phyloP scores from a whole-genome alignment of 306 rosid species.

The Biancaea sappan region DNA sequence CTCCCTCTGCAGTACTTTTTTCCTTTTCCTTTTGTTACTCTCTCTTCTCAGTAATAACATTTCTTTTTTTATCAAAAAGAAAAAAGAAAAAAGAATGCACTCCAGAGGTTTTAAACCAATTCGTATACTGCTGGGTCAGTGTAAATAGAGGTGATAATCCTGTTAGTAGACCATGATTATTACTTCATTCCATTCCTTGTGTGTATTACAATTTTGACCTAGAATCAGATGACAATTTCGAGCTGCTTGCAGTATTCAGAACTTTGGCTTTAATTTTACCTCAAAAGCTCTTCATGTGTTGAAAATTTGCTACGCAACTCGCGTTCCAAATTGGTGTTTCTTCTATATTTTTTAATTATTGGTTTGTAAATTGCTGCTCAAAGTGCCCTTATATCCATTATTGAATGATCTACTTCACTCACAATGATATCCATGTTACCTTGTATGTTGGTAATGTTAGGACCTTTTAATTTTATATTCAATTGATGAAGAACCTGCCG shows the following conservation, averaged over 20 bases:
- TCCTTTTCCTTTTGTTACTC: no score
- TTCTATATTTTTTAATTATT: not conserved
- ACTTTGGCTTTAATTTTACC: slow-evolving; percentile 1
- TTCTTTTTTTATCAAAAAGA: no score
- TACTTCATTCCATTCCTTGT: slow-evolving; percentile 6
- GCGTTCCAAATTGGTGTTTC: not conserved
- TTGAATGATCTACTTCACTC: not conserved
- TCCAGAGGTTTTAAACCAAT: no score
- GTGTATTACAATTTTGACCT: slow-evolving; percentile 6
- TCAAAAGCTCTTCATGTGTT: not conserved
- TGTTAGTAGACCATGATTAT: not conserved
- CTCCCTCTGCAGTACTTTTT: no score
- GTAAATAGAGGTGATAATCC: slow-evolving; percentile 24
- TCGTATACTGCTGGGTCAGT: slow-evolving; percentile 8
- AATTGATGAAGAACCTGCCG: not conserved
- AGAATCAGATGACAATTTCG: not conserved
- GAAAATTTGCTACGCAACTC: slow-evolving; percentile 2
- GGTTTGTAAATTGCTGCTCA: slow-evolving; percentile 15
- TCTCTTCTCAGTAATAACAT: no score
- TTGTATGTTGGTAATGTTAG: not conserved
- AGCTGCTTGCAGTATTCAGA: not conserved
- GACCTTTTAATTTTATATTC: not conserved
- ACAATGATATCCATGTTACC: not conserved
- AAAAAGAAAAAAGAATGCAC: no score
- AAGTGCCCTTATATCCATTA: not conserved